Evolutionary conservation across 371 early-diverging fungal species (phyloP), one percentile per base, ranked within the genome.

Genomic region (Fennellomyces sp.): DNA sequence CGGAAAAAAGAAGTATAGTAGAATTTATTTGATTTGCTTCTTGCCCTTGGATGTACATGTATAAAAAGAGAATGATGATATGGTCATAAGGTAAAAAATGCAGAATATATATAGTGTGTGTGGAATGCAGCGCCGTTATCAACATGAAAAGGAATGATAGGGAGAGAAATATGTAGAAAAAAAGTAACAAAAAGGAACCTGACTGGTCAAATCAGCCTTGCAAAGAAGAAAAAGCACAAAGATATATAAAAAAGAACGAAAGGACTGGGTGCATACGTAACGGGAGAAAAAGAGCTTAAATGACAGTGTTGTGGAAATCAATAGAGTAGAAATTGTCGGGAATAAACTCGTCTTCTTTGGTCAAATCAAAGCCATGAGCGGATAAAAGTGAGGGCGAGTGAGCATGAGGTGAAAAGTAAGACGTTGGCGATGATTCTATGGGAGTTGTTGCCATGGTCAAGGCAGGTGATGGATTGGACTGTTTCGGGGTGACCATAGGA

Each of bases 231-330:
- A 52, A 52, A 52, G 25, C 21, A 19, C 17, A 29, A 33, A 35
- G 10, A 23, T 35, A 42, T 35, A 39, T 39, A 49, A 47, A 30
- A 53, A 42, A 38, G 35, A 69, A 63, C 55, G 62, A 69, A 61
- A 56, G 69, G 62, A 65, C 65, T 64, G 64, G 57, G 60, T 45
- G 60, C 36, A 52, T 52, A 52, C 8, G 35, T 51, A 31, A 30
- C 8, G 30, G 11, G 3, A 51, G 5, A 51, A 17, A 13, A 5
- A 33, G 35, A 13, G 35, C 35, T 45, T 45, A 45, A 25, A 45
- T 45, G 23, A 23, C 12, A 21, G 45, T 1, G 23, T 45, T 23
- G 17, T 51, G 10, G 51, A 51, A 51, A 51, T 51, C 33, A 51
- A 51, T 30, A 1, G 45, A 23, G n/a, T 21, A 45, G n/a, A 45